phyloP scores from a whole-genome alignment of 805 yeast genomes.

The Saccharomycopsis capsularis region DNA sequence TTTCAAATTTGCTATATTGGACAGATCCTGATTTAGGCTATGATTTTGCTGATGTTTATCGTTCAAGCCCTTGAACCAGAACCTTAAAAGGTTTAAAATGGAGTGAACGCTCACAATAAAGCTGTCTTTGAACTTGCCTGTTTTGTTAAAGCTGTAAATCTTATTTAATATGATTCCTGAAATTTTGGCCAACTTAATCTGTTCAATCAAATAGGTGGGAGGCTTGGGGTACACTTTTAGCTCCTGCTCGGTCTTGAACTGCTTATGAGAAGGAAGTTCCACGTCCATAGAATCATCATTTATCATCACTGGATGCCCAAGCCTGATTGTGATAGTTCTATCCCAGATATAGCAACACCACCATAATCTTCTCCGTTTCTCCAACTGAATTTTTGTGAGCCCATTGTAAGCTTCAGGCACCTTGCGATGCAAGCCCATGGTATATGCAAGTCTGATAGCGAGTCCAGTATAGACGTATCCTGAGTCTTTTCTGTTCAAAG shows the following conservation, averaged over 20 bases:
- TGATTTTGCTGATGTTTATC: neutral
- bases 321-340: constrained; percentile 8
- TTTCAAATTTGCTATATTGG: neutral
- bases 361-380: constrained; percentile 14
- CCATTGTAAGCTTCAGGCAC: neutral
- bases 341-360: constrained; percentile 18
- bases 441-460: constrained; percentile 16
- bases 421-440: constrained; percentile 16
- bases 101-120: constrained; percentile 17
- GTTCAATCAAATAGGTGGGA: constrained; percentile 9
- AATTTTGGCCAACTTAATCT: constrained; percentile 11
- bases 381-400: neutral
- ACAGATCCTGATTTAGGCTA: neutral
- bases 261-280: neutral
- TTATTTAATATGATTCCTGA: constrained; percentile 13
- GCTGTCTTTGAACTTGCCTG: constrained; percentile 5
- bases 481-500: constrained; percentile 12
- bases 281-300: constrained; percentile 18
- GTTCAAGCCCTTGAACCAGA: constrained; percentile 9
- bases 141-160: constrained; percentile 6
- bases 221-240: neutral
- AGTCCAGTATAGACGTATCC: constrained; percentile 17
- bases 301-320: constrained; percentile 20
- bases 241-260: neutral
- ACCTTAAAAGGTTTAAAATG: constrained; percentile 9